Conservation (phyloP, 225 moss, liverwort and hornwort species). For the Polytrichum formosum region DNA sequence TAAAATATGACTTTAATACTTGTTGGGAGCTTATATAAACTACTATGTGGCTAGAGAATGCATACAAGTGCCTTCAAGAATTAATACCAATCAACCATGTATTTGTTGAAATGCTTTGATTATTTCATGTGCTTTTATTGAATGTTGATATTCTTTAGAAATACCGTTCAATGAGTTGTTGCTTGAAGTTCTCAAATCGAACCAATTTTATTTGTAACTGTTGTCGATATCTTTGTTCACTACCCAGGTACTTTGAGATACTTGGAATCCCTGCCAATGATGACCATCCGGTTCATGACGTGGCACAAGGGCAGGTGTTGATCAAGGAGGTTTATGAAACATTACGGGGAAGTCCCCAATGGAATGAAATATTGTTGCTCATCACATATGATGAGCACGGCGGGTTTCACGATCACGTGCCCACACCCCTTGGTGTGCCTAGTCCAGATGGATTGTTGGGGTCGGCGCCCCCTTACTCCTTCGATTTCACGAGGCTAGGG, state of each 20-base stretch:
- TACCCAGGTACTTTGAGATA: constrained; percentile 25
- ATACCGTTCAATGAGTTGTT: too few species aligned
- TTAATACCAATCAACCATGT: too few species aligned
- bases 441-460: constrained; percentile 72
- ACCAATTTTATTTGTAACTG: too few species aligned
- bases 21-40: too few species aligned
- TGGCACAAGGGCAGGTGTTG: constrained; percentile 60
- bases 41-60: too few species aligned
- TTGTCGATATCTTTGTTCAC: too few species aligned
- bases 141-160: too few species aligned
- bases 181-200: too few species aligned
- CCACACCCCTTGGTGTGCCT: constrained; percentile 78
- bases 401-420: constrained; percentile 80
- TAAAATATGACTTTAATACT: too few species aligned
- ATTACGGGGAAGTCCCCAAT: constrained; percentile 67
- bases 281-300: constrained; percentile 81
- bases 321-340: constrained; percentile 86
- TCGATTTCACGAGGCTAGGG: constrained; percentile 86
- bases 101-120: too few species aligned
- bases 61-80: too few species aligned
- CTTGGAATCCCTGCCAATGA: constrained; percentile 60
- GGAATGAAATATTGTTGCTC: constrained; percentile 61
- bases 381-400: constrained; percentile 92
- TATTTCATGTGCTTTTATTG: too few species aligned
- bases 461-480: constrained; percentile 45